Evolutionary conservation across 768 basidiomycete genomes (phyloP), one percentile per base, ranked within the genome.

Genomic region (Amanita muscaria): DNA sequence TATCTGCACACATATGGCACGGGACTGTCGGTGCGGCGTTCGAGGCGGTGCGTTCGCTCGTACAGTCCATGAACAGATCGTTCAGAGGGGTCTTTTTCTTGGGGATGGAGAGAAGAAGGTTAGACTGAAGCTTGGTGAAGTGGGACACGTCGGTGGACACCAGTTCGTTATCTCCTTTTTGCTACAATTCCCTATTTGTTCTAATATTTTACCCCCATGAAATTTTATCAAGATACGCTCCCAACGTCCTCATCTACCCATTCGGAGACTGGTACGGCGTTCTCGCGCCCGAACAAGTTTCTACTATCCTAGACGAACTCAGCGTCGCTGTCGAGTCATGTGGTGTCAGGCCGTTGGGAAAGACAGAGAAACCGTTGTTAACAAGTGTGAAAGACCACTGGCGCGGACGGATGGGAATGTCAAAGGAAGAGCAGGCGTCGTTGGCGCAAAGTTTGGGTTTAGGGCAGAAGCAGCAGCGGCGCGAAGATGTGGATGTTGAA

Each of bases 141-240:
- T 82, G 5, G 83, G 74, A 2, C 88, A 92, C 59, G 79, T 92
- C 40, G 88, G 89, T 1, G 87, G 87, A 19, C 88, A 92, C 62
- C 72, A 85, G 88, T 86, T 55, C 57, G 80, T 69, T 6, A 16
- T 59, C 57, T 47, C 44, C 44, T 50, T 16, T 42, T 21, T 34
- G 25, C 19, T 34, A 40, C 4, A 15, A 35, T 18, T 34, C 9
- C 38, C 15, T 49, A 19, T 21, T 33, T 7, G 18, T 46, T n/a
- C n/a, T n/a, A n/a, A n/a, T n/a, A n/a, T n/a, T n/a, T n/a, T n/a
- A n/a, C n/a, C n/a, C 21, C 12, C 38, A 35, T 46, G 23, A 46
- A 9, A 24, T 23, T 32, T 30, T 22, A 30, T 16, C 2, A 32
- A 83, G 82, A 55, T 75, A 77, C 52, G 84, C 84, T 2, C 83